These are phyloP conservation scores for Lichtheimia ramosa DNA, from an alignment of 371 early-diverging fungal species.

Conservation along the genomic window DNA sequence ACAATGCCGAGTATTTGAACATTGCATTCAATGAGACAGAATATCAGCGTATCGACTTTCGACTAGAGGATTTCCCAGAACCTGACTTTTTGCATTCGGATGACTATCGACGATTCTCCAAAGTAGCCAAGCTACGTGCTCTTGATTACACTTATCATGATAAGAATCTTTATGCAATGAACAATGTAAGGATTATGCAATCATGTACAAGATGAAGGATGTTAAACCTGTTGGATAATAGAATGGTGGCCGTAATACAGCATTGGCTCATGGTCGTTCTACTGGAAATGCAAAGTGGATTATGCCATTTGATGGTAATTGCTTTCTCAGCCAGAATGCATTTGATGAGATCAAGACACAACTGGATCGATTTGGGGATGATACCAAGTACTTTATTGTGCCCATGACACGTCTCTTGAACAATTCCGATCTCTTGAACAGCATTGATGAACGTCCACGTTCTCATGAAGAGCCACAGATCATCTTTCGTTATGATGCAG, in stretches of 20 bases:
- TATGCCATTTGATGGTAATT: slow-evolving; percentile 74
- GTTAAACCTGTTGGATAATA: slow-evolving; percentile 11
- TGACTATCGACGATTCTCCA: slow-evolving; percentile 60
- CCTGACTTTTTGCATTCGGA: slow-evolving; percentile 68
- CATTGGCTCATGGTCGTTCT: slow-evolving; percentile 57
- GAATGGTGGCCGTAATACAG: slow-evolving; percentile 73
- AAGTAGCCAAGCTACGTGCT: slow-evolving; percentile 60
- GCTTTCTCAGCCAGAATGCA: slow-evolving; percentile 59
- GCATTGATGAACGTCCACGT: slow-evolving; percentile 55
- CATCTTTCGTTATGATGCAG: slow-evolving; percentile 63
- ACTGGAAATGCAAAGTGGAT: slow-evolving; percentile 63
- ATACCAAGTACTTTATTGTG: slow-evolving; percentile 64
- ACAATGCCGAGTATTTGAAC: slow-evolving; percentile 59
- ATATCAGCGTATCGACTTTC: slow-evolving; percentile 61
- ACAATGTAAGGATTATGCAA: slow-evolving; percentile 54
- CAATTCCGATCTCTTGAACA: slow-evolving; percentile 56
- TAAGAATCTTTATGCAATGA: slow-evolving; percentile 76
- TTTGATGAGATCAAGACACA: slow-evolving; percentile 59
- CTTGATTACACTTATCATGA: slow-evolving; percentile 69
- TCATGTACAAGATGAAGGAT: no score
- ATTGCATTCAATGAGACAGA: slow-evolving; percentile 63
- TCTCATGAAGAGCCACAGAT: slow-evolving; percentile 72
- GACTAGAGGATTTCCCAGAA: slow-evolving; percentile 66
- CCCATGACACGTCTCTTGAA: slow-evolving; percentile 70
- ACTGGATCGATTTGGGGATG: slow-evolving; percentile 46